Base-by-base conservation (phyloP, 2,329 filamentous ascomycete genomes). In the Claviceps digitariae region DNA sequence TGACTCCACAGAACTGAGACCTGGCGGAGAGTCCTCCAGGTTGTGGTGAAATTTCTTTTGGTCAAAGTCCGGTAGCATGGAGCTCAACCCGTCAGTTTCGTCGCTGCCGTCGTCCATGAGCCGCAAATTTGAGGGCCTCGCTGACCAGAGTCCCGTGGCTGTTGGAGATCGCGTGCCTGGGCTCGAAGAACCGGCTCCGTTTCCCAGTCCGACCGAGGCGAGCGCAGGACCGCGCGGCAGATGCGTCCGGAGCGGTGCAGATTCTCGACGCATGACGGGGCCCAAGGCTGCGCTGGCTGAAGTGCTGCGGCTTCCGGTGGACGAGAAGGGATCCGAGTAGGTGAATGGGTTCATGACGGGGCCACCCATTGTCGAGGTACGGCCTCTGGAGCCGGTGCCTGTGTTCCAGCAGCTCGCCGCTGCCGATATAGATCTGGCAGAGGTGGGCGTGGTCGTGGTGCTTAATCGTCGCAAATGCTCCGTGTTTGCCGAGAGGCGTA, bases 401-500 rank as follows among this genome's bases (percentile, higher is more conserved):
- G 67, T 53, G 48, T 52, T 67, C 58, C 50, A 62, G 44, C 68
- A 60, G 53, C 62, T 57, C 50, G 66, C 61, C 57, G 34, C 3
- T 8, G 34, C 15, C 34, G 34, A 64, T 6, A 60, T 61, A 4
- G 66, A 64, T 54, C 65, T 61, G 17, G 63, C 57, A 40, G 66
- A 66, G 56, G 62, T 60, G 1, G 70, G 67, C 20, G 67, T 68
- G 4, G 63, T 68, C 4, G 62, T 60, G 13, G 61, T 68, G 31
- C 69, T 68, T 15, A 50, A 25, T 8, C 48, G 54, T 6, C 81
- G 77, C 2, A 91, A 69, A 62, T 93, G 87, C 34, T 90, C 86
- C 0, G 82, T 84, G 52, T 81, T 88, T 31, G 85, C 85, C n/a
- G 85, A 77, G 15, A 90, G 67, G 57, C 81, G 82, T 59, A 91